Base-by-base conservation (phyloP, 164 flowering plant species). In the Tetrastigma voinierianum region DNA sequence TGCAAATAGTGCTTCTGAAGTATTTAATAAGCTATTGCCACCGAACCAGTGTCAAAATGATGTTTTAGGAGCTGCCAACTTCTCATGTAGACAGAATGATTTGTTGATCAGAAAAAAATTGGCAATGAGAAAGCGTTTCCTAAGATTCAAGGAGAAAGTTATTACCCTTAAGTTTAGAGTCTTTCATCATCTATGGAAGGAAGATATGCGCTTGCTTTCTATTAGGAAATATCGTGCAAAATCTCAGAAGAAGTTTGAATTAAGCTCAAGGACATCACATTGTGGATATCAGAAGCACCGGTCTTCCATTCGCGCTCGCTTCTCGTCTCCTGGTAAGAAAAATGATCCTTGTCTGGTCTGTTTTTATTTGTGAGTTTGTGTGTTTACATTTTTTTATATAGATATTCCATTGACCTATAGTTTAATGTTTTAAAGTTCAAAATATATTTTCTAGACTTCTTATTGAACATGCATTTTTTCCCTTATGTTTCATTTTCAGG, bases 151-250 rank as follows among this genome's bases (percentile, higher is more conserved):
- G 82, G 97, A 93, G 76, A 83, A 76, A 66, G 88, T 79, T 16
- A 70, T 93, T 32, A 54, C 85, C 32, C 82, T 96, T 13, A 93
- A 93, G 72, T 93, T 75, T 76, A 83, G 83, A 78, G 84, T 85
- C 12, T 75, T 83, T 64, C 90, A 77, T 57, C 85, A 87, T 63
- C 57, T 84, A 32, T 96, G 98, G 97, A 90, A 83, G 75, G 95
- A 91, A 64, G 96, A 90, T 66, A 21, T 83, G 84, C 86, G 82
- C 0, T 57, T 83, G 67, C 87, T 83, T 70, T 86, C 93, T 52
- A 14, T 84, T 6, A 78, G 81, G 79, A 96, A 83, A 68, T 65
- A 71, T 46, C 82, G 88, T 18, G 67, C 83, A 18, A 96, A 84
- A 73, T 78, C 92, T 67, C 93, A 83, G 23, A 93, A 85, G 68